These are phyloP conservation scores for Calonectria hawksworthii DNA, from an alignment of 2,329 filamentous ascomycete genomes.

Conservation along the genomic window DNA sequence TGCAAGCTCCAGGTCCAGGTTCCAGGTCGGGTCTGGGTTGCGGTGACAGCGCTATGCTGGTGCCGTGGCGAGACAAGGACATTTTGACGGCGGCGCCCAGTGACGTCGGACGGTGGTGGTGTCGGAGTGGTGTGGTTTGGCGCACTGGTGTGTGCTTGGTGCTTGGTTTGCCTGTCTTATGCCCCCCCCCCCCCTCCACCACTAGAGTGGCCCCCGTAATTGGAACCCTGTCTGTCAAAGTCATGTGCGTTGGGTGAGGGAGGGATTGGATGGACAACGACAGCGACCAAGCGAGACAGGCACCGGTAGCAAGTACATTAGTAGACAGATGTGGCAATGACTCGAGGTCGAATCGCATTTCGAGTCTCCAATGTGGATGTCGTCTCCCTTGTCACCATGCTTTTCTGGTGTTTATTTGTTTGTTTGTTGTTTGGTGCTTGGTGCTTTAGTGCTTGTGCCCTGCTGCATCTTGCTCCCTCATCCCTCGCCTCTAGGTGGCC, in stretches of 20 bases:
- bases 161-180: slow-evolving; percentile 9
- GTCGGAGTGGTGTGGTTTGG: slow-evolving; percentile 46
- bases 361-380: slow-evolving; percentile 29
- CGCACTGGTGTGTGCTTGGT: slow-evolving; percentile 4
- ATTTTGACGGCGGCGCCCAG: slow-evolving; percentile 17
- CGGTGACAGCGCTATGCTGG: slow-evolving; percentile 1
- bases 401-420: slow-evolving; percentile 12
- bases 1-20: slow-evolving; percentile 5
- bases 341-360: slow-evolving; percentile 21
- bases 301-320: slow-evolving; percentile 2
- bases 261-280: slow-evolving; percentile 11
- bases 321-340: neutral
- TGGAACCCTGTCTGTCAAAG: slow-evolving; percentile 25
- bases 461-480: neutral
- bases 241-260: slow-evolving; percentile 28
- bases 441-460: neutral
- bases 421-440: slow-evolving; percentile 15
- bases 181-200: neutral
- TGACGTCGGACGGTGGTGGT: slow-evolving; percentile 44
- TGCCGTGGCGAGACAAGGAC: slow-evolving; percentile 1
- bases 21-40: slow-evolving; percentile 10
- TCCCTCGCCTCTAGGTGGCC: neutral
- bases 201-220: neutral
- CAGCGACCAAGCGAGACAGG: neutral
- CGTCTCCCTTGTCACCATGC: slow-evolving; percentile 27